Percentiles rank a stretch among this genome's conserved stretches.
These are phyloP conservation scores for Graphiopsis chlorocephala DNA, from an alignment of 2,329 filamentous ascomycete genomes.

Conservation along the genomic window DNA sequence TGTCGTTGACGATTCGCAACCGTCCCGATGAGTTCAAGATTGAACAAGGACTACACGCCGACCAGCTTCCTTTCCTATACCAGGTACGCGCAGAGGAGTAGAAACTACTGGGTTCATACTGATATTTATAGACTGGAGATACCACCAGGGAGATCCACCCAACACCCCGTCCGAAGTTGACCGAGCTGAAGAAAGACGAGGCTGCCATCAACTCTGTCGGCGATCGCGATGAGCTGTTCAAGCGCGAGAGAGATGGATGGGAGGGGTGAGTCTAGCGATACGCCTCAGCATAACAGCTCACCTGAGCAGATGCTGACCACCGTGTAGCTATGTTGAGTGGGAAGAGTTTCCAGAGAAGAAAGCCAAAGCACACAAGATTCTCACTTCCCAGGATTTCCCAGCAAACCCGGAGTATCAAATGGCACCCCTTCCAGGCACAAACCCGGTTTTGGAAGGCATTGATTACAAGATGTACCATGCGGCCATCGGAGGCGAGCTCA, in stretches of 20 bases:
- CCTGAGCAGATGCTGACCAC: slow-evolving; percentile 21
- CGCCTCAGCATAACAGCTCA: slow-evolving; percentile 22
- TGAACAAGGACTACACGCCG: slow-evolving; percentile 50
- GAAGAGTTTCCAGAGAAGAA: slow-evolving; percentile 61
- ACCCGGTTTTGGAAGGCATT: slow-evolving; percentile 56
- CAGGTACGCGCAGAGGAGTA: slow-evolving; percentile 30
- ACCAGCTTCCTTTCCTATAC: slow-evolving; percentile 48
- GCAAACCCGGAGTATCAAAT: slow-evolving; percentile 56
- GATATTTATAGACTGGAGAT: slow-evolving; percentile 30
- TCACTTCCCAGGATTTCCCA: slow-evolving; percentile 46
- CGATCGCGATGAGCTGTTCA: slow-evolving; percentile 41
- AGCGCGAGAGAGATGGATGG: slow-evolving; percentile 48
- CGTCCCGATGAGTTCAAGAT: slow-evolving; percentile 53
- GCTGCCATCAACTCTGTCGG: slow-evolving; percentile 42
- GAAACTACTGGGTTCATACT: background rate
- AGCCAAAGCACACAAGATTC: slow-evolving; percentile 49
- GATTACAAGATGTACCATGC: slow-evolving; percentile 60
- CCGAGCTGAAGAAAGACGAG: slow-evolving; percentile 40
- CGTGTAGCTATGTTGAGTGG: slow-evolving; percentile 58
- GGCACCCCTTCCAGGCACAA: slow-evolving; percentile 54
- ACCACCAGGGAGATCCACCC: slow-evolving; percentile 34
- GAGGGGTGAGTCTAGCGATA: slow-evolving; percentile 40
- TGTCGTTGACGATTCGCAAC: slow-evolving; percentile 16
- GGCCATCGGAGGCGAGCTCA: slow-evolving; percentile 49
- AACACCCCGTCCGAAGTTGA: slow-evolving; percentile 32